Evolutionary conservation across 202 grass and related monocot species (phyloP).

Genomic region (Carex sylvatica): DNA sequence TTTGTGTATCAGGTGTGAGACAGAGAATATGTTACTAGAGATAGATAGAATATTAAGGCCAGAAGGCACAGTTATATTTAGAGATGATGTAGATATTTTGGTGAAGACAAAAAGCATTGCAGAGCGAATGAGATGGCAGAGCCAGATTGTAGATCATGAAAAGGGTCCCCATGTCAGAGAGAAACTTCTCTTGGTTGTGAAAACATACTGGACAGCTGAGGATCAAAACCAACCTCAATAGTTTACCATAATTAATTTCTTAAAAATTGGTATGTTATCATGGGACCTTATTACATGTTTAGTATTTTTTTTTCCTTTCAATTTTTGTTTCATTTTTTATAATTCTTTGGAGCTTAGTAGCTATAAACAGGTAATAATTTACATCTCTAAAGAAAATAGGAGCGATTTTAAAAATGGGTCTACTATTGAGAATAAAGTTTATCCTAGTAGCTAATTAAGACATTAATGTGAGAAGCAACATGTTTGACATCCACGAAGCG

Average conservation of each 20-base stretch:
- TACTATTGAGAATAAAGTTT: neutral
- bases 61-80: slow-evolving; percentile 72
- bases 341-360: slow-evolving; percentile 16
- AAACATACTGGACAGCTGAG: slow-evolving; percentile 75
- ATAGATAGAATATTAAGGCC: slow-evolving; percentile 91
- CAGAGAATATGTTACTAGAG: slow-evolving; percentile 76
- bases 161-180: slow-evolving; percentile 79
- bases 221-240: slow-evolving; percentile 42
- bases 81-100: slow-evolving; percentile 78
- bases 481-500: neutral
- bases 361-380: neutral
- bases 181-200: slow-evolving; percentile 91
- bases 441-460: neutral
- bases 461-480: neutral
- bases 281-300: slow-evolving; percentile 27
- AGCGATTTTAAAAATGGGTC: neutral
- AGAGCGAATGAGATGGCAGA: slow-evolving; percentile 89
- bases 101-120: slow-evolving; percentile 82
- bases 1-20: slow-evolving; percentile 58
- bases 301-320: slow-evolving; percentile 8
- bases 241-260: slow-evolving; percentile 27
- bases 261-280: slow-evolving; percentile 20
- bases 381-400: slow-evolving; percentile 11
- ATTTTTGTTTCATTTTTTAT: neutral
- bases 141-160: slow-evolving; percentile 88